Conservation (phyloP, 2,329 filamentous ascomycete genomes). For the Nemania sp. region DNA sequence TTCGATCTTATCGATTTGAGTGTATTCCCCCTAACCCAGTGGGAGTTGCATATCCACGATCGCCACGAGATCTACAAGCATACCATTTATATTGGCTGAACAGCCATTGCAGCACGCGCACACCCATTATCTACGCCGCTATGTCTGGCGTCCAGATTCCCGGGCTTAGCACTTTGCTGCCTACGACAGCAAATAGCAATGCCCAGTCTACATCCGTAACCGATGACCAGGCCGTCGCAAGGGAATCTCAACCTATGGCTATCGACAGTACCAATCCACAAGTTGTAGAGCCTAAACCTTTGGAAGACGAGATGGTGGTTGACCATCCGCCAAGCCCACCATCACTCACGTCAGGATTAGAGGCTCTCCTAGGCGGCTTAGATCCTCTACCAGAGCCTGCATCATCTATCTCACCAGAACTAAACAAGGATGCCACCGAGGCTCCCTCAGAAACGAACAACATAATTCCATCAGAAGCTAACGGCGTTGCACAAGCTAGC, state of each 20-base stretch:
- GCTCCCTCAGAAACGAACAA: not conserved
- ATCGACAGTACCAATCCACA: conserved; percentile 6
- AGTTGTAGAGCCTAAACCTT: not conserved
- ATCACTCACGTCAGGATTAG: conserved; percentile 51
- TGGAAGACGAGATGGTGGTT: conserved; percentile 29
- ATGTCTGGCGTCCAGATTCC: conserved; percentile 46
- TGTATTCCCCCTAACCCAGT: not conserved
- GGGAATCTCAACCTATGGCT: conserved; percentile 9
- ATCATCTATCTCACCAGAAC: conserved; percentile 16
- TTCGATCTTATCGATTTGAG: not conserved
- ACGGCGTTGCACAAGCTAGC: conserved; percentile 7
- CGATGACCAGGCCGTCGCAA: conserved; percentile 21
- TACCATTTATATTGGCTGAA: not conserved
- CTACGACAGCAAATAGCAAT: conserved; percentile 3
- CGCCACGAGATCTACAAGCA: conserved; percentile 16
- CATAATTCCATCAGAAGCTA: not conserved
- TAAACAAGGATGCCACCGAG: not conserved
- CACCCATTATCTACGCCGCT: not conserved
- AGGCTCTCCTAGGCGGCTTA: conserved; percentile 50
- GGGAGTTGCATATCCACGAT: not conserved
- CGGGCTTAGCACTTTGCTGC: conserved; percentile 44
- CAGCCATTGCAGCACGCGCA: not conserved
- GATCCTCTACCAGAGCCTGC: conserved; percentile 42
- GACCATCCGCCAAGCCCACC: conserved; percentile 50
- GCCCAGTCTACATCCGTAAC: conserved; percentile 21